Percentiles rank a stretch among this genome's conserved stretches.
Conservation (phyloP, 2,329 filamentous ascomycete species). For the Achaetomium macrosporum region DNA sequence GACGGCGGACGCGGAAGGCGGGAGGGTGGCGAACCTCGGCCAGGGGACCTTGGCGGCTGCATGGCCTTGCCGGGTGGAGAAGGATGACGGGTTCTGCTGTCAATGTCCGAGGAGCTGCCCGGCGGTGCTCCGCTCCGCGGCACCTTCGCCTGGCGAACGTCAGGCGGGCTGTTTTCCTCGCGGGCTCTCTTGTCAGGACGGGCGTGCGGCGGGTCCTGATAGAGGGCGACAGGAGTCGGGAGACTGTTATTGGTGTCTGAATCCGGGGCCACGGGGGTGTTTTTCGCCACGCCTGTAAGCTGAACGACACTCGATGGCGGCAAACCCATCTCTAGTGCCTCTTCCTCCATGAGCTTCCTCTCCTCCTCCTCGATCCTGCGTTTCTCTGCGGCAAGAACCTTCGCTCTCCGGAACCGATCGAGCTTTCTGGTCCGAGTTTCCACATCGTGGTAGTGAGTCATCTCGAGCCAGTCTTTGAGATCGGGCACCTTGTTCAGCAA, state of each 20-base stretch:
- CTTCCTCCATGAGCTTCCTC: conserved; percentile 23
- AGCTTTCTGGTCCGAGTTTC: conserved; percentile 21
- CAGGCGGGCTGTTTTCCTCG: not conserved
- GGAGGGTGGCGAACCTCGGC: conserved; percentile 1
- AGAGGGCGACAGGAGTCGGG: conserved; percentile 1
- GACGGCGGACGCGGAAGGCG: conserved; percentile 3
- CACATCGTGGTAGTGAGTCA: conserved; percentile 23
- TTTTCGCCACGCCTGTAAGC: conserved; percentile 1
- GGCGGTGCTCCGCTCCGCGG: conserved; percentile 2
- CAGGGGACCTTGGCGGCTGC: not conserved
- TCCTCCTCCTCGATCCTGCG: conserved; percentile 23
- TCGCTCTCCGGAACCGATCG: conserved; percentile 20
- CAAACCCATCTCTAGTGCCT: conserved; percentile 20
- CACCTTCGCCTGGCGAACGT: conserved; percentile 5
- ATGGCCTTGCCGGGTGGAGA: not conserved
- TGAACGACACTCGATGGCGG: conserved; percentile 6
- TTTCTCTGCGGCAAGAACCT: conserved; percentile 21
- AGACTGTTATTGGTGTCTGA: not conserved
- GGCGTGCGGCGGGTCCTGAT: not conserved
- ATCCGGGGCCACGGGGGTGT: not conserved
- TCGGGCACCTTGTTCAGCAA: conserved; percentile 19
- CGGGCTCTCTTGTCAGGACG: conserved; percentile 12
- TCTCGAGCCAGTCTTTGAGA: conserved; percentile 23
- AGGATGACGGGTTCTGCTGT: not conserved
- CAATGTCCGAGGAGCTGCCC: not conserved